Base-by-base conservation (phyloP, 2,329 filamentous ascomycete genomes). In the Tolypocladium pustulatum region DNA sequence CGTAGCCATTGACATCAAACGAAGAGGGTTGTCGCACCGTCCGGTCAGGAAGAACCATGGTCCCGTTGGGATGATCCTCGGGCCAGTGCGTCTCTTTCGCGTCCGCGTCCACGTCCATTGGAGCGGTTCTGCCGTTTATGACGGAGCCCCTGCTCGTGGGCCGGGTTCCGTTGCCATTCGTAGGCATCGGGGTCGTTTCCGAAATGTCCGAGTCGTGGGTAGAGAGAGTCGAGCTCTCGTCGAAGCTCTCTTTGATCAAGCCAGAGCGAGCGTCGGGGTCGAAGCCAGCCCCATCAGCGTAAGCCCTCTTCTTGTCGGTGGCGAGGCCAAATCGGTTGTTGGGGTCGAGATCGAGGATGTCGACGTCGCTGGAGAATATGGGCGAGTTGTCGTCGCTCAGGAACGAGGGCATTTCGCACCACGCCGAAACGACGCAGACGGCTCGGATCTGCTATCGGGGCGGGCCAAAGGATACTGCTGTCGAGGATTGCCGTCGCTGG, bases 91-190 rank as follows among this genome's bases (percentile, higher is more conserved):
- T 63, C 66, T 70, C 68, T 56, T 59, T 72, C 66, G 61, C 61
- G 59, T 64, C 65, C 46, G 62, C 57, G n/a, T 67, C 66, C 60
- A 66, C 57, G n/a, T 67, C 66, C 60, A 66, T 68, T 58, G 71
- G 70, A 61, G 68, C 67, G 59, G 77, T 75, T 65, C 76, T 78
- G 63, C 80, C 82, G 68, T 86, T 85, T 64, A 81, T 78, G 67
- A 83, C 67, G 41, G 82, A 79, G 71, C 77, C 82, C 74, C 86
- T 81, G 72, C 80, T 86, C 67, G 82, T 80, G 7, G 74, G 72
- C 54, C 70, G 69, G 60, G 73, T 75, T 55, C 64, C 65, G 67
- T 70, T 72, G 64, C 75, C 78, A 73, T 77, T 75, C 70, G 75
- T 69, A 64, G 72, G 75, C 63, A 71, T 69, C 52, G 71, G 72